Conservation (phyloP, 257 asterid genomes). For the Lycium barbarum region DNA sequence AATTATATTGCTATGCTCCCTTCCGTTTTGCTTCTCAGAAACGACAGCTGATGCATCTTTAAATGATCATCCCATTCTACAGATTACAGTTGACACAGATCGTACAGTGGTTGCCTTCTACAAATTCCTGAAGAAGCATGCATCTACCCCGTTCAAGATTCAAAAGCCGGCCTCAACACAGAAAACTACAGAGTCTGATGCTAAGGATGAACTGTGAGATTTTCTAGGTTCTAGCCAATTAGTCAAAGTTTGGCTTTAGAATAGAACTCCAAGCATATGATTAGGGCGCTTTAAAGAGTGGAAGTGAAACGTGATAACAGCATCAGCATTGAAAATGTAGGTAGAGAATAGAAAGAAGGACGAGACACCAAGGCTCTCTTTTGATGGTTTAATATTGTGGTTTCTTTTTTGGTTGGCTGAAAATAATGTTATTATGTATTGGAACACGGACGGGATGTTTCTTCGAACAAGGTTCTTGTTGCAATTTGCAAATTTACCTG, state of each 20-base stretch:
- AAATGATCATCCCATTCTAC: constrained; percentile 27
- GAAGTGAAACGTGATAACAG: background rate
- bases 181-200: constrained; percentile 40
- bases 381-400: constrained; percentile 1
- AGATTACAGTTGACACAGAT: constrained; percentile 78
- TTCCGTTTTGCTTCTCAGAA: background rate
- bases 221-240: constrained; percentile 5
- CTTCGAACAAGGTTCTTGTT: background rate
- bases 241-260: background rate
- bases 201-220: constrained; percentile 76
- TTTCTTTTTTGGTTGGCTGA: background rate
- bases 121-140: constrained; percentile 95
- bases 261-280: background rate
- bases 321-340: constrained; percentile 24
- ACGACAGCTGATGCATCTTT: background rate
- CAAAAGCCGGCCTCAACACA: constrained; percentile 58
- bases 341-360: constrained; percentile 16
- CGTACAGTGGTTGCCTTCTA: constrained; percentile 91
- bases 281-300: background rate
- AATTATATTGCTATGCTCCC: constrained; percentile 17
- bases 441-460: background rate
- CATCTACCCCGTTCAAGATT: constrained; percentile 88
- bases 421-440: constrained; percentile 15
- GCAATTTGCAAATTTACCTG: constrained; percentile 6
- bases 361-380: background rate